phyloP scores from a whole-genome alignment of 345 rosid genomes.

The Aegle marmelos region DNA sequence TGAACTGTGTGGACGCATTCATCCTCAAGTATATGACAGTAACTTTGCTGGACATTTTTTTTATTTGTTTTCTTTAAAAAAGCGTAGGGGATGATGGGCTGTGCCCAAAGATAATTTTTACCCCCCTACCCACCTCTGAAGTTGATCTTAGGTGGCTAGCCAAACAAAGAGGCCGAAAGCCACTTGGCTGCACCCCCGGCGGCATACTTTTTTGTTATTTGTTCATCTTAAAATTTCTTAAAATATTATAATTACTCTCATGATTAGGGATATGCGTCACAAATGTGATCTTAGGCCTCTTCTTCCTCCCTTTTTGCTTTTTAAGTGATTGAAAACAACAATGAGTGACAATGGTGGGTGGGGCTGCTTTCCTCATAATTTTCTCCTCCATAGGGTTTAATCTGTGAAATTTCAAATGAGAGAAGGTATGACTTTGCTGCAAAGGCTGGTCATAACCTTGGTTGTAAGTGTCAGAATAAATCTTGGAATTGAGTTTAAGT shows the following conservation, averaged over 20 bases:
- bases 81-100: not conserved
- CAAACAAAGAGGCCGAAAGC: not conserved
- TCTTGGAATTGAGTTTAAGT: not conserved
- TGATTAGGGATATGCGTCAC: not conserved
- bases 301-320: not conserved
- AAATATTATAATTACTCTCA: not conserved
- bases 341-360: not conserved
- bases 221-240: constrained; percentile 5
- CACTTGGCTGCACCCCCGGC: not conserved
- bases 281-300: not conserved
- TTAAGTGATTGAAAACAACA: not conserved
- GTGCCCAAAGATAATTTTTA: not conserved
- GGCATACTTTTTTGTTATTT: constrained; percentile 1
- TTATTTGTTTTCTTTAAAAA: too few relatives aligned
- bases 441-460: not conserved
- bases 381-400: not conserved
- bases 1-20: constrained; percentile 90
- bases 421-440: not conserved
- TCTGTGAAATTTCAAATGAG: not conserved
- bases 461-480: not conserved
- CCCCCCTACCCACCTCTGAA: not conserved
- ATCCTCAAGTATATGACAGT: constrained; percentile 52
- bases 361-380: not conserved
- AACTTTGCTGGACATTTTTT: not conserved
- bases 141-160: not conserved